Base-by-base conservation (phyloP, 1,284 basidiomycete species). In the Xanthoconium separans region DNA sequence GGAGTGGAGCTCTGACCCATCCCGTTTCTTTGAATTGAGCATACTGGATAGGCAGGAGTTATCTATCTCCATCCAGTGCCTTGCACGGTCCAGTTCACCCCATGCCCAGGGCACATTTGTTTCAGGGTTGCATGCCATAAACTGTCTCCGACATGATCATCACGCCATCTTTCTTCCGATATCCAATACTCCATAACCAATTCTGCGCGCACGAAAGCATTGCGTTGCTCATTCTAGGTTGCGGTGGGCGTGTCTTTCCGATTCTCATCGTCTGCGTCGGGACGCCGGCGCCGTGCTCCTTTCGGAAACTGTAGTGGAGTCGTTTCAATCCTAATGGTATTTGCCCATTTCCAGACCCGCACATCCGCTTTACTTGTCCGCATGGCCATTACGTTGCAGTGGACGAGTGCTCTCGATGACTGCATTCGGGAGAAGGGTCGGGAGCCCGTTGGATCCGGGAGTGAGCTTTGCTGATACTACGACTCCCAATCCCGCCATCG, bases 11-110 rank as follows among this genome's bases (percentile, higher is more conserved):
- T 10, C 45, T n/a, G 13, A 22, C 20, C 27, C 10, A 37, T 37
- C n/a, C 13, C 36, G 7, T 18, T n/a, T 37, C 36, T 4, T 37
- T 6, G 36, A 18, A 11, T 15, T 36, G 31, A 12, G 24, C 20
- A n/a, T 12, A 18, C 12, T 54, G 30, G 24, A 24, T 6, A 6
- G 24, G 24, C 34, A 33, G 43, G 13, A 9, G 12, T n/a, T 37
- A 56, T 59, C 57, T 43, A 60, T 48, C 47, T 20, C 44, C 58
- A 48, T 53, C 45, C 18, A 51, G n/a, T 18, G 24, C 55, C n/a
- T 12, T 27, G 27, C 27, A 34, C 11, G 11, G 11, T 33, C 34
- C 42, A 31, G 29, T 24, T 27, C 30, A 29, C 40, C 40, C 57
- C 24, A 30, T 40, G 31, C 42, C 44, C 45, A 43, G 11, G 36